Evolutionary conservation across 2,329 filamentous ascomycete species (phyloP).

Genomic region (Colletotrichum gigasporum): DNA sequence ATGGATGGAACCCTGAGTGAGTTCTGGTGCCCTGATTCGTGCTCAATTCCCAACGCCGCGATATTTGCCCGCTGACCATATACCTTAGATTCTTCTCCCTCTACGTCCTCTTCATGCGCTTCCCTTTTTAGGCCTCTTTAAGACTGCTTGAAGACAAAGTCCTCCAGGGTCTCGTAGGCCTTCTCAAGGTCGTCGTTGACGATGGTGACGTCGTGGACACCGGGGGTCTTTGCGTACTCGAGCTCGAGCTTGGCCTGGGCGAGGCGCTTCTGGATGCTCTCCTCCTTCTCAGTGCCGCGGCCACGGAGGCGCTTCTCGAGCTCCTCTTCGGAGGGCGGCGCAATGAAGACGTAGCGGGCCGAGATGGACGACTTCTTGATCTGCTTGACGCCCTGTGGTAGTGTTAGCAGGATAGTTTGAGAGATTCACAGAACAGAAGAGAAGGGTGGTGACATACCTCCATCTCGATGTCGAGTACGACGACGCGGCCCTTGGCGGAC

Average conservation of each 20-base stretch:
- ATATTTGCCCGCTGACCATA: neutral
- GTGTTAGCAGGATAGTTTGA: slow-evolving; percentile 7
- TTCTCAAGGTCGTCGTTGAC: slow-evolving; percentile 55
- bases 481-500: slow-evolving; percentile 74
- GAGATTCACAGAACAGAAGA: no score
- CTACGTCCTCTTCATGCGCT: neutral
- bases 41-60: slow-evolving; percentile 18
- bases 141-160: slow-evolving; percentile 52
- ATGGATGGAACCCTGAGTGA: slow-evolving; percentile 1
- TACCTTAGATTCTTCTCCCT: neutral
- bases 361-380: slow-evolving; percentile 80
- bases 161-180: slow-evolving; percentile 63
- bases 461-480: slow-evolving; percentile 96
- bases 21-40: slow-evolving; percentile 7
- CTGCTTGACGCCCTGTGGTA: slow-evolving; percentile 80
- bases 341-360: slow-evolving; percentile 85
- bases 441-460: slow-evolving; percentile 63
- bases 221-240: slow-evolving; percentile 74
- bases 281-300: slow-evolving; percentile 81
- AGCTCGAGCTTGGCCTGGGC: slow-evolving; percentile 79
- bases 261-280: slow-evolving; percentile 74
- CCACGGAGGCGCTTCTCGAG: slow-evolving; percentile 80
- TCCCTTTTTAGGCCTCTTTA: neutral
- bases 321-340: slow-evolving; percentile 78
- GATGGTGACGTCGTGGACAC: slow-evolving; percentile 54